Evolutionary conservation across 2,329 filamentous ascomycete species (phyloP), one percentile per base, ranked within the genome.

Genomic region (Neoarthrinium moseri): DNA sequence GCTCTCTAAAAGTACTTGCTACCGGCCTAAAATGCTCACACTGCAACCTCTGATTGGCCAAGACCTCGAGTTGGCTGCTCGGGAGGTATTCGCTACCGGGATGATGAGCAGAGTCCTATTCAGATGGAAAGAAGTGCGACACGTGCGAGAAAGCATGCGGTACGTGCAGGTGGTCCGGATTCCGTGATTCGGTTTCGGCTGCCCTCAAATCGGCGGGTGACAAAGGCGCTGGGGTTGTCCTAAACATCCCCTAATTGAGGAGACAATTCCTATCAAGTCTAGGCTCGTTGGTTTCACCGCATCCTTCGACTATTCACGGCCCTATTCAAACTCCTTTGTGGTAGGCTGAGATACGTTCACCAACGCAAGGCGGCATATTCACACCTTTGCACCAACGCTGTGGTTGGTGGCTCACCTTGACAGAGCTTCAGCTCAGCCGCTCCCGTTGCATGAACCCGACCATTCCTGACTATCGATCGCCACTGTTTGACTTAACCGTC

Each of bases 291-390:
- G 41, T 44, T 36, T 20, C 41, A 44, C 41, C 15, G 22, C 41
- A 17, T 44, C 18, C n/a, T 23, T 44, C 41, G 21, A 44, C 41
- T 44, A 44, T 44, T 34, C 22, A 22, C 32, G 36, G 30, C 20
- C 41, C 26, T 27, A 44, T 44, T 24, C 12, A 36, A 24, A 12
- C 7, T 39, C 35, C 22, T 27, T 23, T 18, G 43, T 51, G 50
- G 50, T 51, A 51, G 50, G 50, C 38, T 45, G 36, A 40, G 21
- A 57, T 59, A 59, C 56, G 56, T 45, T 32, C 23, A 38, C 34
- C 44, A 43, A 34, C 39, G 21, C 30, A 15, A 35, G 30, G 20
- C 41, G 41, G 39, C 39, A 43, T 43, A 48, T 50, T 38, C 46
- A 34, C 41, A 45, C 44, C 51, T 41, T 38, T 42, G 35, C 27